A percentile compares a stretch with the other conserved stretches of the same genome.
phyloP scores from a whole-genome alignment of 2,329 filamentous ascomycete species.

The Alternaria brassicicola region DNA sequence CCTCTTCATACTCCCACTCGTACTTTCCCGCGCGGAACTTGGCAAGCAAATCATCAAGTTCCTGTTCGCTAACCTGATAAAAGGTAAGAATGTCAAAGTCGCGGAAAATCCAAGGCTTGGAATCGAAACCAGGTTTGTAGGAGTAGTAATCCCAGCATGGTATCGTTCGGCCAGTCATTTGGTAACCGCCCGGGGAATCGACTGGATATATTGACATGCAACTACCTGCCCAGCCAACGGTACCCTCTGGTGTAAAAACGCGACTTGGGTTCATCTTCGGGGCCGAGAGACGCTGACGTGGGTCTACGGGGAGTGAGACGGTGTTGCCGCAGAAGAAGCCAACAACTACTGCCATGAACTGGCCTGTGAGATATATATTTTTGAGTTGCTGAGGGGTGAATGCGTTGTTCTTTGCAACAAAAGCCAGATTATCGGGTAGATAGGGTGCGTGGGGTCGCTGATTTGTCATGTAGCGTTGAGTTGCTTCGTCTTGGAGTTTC shows the following conservation, averaged over 20 bases:
- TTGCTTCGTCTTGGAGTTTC: conserved; percentile 57
- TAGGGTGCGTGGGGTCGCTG: conserved; percentile 67
- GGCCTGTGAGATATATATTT: conserved; percentile 58
- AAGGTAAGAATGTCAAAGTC: conserved; percentile 64
- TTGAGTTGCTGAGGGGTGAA: conserved; percentile 57
- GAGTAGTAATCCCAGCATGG: conserved; percentile 61
- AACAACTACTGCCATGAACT: conserved; percentile 60
- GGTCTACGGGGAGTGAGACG: conserved; percentile 60
- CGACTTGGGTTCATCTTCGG: conserved; percentile 64
- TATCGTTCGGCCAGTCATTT: conserved; percentile 60
- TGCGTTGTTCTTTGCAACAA: conserved; percentile 62
- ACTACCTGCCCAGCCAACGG: conserved; percentile 61
- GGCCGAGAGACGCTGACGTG: conserved; percentile 59
- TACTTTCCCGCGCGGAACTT: conserved; percentile 60
- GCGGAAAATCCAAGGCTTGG: conserved; percentile 61
- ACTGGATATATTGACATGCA: conserved; percentile 63
- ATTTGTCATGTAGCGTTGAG: conserved; percentile 66
- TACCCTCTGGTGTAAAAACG: conserved; percentile 63
- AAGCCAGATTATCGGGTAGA: conserved; percentile 66
- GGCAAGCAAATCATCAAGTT: conserved; percentile 57
- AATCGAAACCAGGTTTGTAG: conserved; percentile 56
- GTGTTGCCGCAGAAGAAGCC: conserved; percentile 63
- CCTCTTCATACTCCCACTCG: conserved; percentile 57
- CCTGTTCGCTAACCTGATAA: conserved; percentile 59
- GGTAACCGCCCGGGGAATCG: conserved; percentile 63